A percentile compares a stretch with the other conserved stretches of the same genome.
Evolutionary conservation across 2,329 filamentous ascomycete genomes (phyloP).

Genomic region (Sporothrix variecibatus): DNA sequence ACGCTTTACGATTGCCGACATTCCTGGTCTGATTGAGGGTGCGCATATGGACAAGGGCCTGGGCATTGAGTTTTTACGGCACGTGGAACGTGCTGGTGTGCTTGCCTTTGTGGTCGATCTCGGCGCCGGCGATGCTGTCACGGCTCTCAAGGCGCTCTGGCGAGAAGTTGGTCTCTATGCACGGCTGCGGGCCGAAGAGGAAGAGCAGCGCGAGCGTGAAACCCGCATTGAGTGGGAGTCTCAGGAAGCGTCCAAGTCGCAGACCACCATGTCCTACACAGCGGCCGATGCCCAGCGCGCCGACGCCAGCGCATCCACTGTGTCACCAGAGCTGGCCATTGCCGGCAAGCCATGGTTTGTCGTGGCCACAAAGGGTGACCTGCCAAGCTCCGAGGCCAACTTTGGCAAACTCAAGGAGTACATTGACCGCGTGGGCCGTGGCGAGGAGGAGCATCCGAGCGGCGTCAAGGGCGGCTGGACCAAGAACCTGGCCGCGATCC

Average conservation of each 20-base stretch:
- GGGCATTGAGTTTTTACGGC: conserved; percentile 86
- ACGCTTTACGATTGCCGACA: conserved; percentile 91
- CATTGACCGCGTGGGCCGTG: conserved; percentile 64
- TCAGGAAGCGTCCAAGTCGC: not conserved
- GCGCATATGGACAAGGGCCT: conserved; percentile 91
- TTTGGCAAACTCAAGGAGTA: conserved; percentile 71
- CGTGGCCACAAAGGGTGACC: conserved; percentile 88
- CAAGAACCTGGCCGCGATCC: conserved; percentile 69
- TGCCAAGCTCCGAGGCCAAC: conserved; percentile 76
- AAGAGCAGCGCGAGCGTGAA: conserved; percentile 64
- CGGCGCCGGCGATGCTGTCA: conserved; percentile 73
- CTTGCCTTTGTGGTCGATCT: conserved; percentile 94
- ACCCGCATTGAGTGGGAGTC: conserved; percentile 57
- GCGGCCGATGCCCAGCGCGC: not conserved
- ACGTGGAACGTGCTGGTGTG: conserved; percentile 90
- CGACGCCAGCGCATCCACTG: conserved; percentile 29
- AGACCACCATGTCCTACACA: conserved; percentile 35
- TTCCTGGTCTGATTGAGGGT: conserved; percentile 88
- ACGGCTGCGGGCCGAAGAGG: conserved; percentile 72
- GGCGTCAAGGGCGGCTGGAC: conserved; percentile 60
- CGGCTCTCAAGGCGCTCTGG: conserved; percentile 81
- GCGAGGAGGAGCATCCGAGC: conserved; percentile 71
- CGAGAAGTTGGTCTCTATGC: conserved; percentile 86
- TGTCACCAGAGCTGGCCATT: conserved; percentile 63
- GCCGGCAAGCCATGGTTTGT: conserved; percentile 97